A percentile compares a stretch with the other conserved stretches of the same genome.
Evolutionary conservation across 768 basidiomycete species (phyloP).

Genomic region (Naganishia randhawae): DNA sequence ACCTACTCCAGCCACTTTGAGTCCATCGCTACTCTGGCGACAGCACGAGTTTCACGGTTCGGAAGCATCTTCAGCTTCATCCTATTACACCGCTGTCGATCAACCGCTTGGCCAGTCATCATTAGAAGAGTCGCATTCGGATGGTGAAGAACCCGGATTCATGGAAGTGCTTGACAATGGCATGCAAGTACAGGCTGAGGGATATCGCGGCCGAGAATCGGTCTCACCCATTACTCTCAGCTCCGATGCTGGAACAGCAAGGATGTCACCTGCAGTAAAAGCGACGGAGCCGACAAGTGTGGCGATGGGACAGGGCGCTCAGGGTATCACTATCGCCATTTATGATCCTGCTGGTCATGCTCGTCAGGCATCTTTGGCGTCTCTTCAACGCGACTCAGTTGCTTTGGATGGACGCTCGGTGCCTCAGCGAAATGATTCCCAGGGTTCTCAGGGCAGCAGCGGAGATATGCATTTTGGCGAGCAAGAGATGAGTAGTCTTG

Average conservation of each 20-base stretch:
- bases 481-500: constrained; percentile 21
- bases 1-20: neutral
- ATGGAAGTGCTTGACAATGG: neutral
- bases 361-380: constrained; percentile 15
- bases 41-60: neutral
- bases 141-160: neutral
- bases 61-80: constrained; percentile 7
- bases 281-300: neutral
- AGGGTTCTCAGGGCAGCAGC: constrained; percentile 8
- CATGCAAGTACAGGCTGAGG: neutral
- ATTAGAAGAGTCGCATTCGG: neutral
- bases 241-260: constrained; percentile 4
- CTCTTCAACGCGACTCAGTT: neutral
- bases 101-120: neutral
- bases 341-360: constrained; percentile 14
- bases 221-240: constrained; percentile 4
- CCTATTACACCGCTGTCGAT: constrained; percentile 7
- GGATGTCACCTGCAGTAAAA: neutral
- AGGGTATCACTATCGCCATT: constrained; percentile 28
- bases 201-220: constrained; percentile 13
- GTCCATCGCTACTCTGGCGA: neutral
- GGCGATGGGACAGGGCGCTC: neutral
- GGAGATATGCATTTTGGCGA: neutral
- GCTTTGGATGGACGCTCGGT: neutral
- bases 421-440: neutral